Evolutionary conservation across 2,329 filamentous ascomycete species (phyloP).

Genomic region (Zymoseptoria pseudotritici): DNA sequence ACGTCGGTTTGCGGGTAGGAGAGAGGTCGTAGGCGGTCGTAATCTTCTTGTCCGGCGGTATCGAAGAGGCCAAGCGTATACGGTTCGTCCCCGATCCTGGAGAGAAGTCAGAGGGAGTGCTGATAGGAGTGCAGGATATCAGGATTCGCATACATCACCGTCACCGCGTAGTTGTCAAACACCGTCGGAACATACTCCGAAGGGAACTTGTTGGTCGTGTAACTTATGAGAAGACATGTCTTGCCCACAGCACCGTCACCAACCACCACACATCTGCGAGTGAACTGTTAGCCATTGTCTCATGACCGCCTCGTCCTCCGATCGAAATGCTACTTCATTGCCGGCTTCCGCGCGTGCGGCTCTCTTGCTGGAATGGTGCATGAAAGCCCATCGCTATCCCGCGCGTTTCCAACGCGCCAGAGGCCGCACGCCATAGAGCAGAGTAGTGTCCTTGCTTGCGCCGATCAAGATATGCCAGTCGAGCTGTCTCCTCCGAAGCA

Average conservation of each 20-base stretch:
- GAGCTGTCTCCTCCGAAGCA: background rate
- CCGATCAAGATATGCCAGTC: background rate
- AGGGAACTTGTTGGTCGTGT: slow-evolving; percentile 99
- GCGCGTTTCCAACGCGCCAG: background rate
- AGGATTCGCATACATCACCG: slow-evolving; percentile 61
- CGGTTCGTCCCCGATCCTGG: slow-evolving; percentile 96
- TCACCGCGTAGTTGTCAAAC: slow-evolving; percentile 99
- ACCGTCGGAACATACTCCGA: slow-evolving; percentile 99
- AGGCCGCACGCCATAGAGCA: background rate
- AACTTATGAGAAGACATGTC: slow-evolving; percentile 97
- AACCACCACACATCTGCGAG: slow-evolving; percentile 85
- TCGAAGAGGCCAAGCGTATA: slow-evolving; percentile 97
- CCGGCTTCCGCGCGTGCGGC: background rate
- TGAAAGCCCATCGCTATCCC: background rate
- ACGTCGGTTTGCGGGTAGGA: slow-evolving; percentile 98
- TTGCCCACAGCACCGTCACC: slow-evolving; percentile 99
- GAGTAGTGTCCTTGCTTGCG: background rate
- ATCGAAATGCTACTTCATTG: background rate
- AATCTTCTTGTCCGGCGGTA: slow-evolving; percentile 98
- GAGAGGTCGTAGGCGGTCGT: slow-evolving; percentile 89
- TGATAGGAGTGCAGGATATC: background rate
- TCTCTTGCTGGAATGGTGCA: background rate
- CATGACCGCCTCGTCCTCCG: background rate
- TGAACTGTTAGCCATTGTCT: slow-evolving; percentile 9
- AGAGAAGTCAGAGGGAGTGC: slow-evolving; percentile 9